Evolutionary conservation across 2,329 filamentous ascomycete genomes (phyloP).

Genomic region (Xylariaceae sp.): DNA sequence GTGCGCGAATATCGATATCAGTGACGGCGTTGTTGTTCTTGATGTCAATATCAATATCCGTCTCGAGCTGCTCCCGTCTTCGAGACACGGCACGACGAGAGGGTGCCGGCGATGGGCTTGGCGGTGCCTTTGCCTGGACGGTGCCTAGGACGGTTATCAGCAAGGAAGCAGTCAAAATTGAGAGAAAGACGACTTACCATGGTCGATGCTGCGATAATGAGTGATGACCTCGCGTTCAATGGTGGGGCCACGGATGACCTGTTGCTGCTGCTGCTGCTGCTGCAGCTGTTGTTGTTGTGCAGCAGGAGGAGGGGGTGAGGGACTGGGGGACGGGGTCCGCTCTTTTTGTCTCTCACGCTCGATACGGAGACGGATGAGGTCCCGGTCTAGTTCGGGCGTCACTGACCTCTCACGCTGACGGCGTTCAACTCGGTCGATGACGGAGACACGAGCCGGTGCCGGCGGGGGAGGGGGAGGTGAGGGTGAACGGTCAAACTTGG

Average conservation of each 20-base stretch:
- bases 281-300: conserved; percentile 31
- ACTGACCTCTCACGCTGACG: conserved; percentile 32
- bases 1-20: conserved; percentile 52
- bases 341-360: conserved; percentile 41
- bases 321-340: conserved; percentile 41
- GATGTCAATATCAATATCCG: conserved; percentile 59
- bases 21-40: conserved; percentile 49
- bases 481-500: conserved; percentile 40
- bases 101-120: conserved; percentile 44
- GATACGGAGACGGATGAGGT: conserved; percentile 47
- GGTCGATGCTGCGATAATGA: conserved; percentile 80
- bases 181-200: conserved; percentile 53
- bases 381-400: conserved; percentile 36
- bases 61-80: conserved; percentile 41
- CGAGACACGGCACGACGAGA: conserved; percentile 42
- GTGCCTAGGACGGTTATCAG: conserved; percentile 38
- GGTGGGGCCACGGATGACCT: conserved; percentile 67
- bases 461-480: conserved; percentile 29
- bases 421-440: conserved; percentile 26
- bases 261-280: conserved; percentile 41
- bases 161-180: neutral
- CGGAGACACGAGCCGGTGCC: conserved; percentile 24
- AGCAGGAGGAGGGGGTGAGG: conserved; percentile 47
- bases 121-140: conserved; percentile 36
- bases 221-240: conserved; percentile 88